These are phyloP conservation scores for Chytriomyces hyalinus DNA, from an alignment of 192 early-diverging fungal species.

Conservation along the genomic window DNA sequence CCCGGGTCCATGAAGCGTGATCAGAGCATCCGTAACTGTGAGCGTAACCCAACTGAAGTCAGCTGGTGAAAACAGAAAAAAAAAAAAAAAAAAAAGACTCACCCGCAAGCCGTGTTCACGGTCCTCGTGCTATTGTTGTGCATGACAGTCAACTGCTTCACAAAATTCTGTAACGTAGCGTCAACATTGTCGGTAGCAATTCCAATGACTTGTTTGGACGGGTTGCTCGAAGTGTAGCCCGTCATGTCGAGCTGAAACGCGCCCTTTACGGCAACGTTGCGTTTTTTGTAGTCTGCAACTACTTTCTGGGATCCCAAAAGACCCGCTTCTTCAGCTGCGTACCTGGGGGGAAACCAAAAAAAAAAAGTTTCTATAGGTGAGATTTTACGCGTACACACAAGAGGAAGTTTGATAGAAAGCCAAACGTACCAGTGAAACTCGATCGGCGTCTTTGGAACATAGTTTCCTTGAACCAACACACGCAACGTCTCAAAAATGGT, in stretches of 20 bases:
- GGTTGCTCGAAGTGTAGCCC: constrained; percentile 71
- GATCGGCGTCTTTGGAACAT: constrained; percentile 74
- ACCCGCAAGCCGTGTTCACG: background rate
- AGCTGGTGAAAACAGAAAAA: background rate
- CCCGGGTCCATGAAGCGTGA: constrained; percentile 87
- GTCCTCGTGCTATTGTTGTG: constrained; percentile 10
- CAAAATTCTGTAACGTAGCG: constrained; percentile 43
- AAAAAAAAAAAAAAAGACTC: constrained; percentile 46
- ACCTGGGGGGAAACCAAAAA: constrained; percentile 62
- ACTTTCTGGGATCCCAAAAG: constrained; percentile 88
- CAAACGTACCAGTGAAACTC: constrained; percentile 84
- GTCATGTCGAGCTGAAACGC: constrained; percentile 96
- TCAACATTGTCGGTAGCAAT: constrained; percentile 86
- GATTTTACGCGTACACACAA: too few relatives aligned
- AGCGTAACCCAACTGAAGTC: background rate
- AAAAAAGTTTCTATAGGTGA: too few relatives aligned
- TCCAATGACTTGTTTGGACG: constrained; percentile 58
- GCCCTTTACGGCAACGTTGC: constrained; percentile 66
- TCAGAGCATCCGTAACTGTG: constrained; percentile 66
- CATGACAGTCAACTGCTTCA: constrained; percentile 26
- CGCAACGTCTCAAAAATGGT: constrained; percentile 89
- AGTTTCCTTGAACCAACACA: constrained; percentile 66
- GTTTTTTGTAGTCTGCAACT: constrained; percentile 67
- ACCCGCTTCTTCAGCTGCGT: constrained; percentile 62
- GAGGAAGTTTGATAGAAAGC: too few relatives aligned